These are phyloP conservation scores for Arctium minus DNA, from an alignment of 129 eudicot species.

Conservation along the genomic window DNA sequence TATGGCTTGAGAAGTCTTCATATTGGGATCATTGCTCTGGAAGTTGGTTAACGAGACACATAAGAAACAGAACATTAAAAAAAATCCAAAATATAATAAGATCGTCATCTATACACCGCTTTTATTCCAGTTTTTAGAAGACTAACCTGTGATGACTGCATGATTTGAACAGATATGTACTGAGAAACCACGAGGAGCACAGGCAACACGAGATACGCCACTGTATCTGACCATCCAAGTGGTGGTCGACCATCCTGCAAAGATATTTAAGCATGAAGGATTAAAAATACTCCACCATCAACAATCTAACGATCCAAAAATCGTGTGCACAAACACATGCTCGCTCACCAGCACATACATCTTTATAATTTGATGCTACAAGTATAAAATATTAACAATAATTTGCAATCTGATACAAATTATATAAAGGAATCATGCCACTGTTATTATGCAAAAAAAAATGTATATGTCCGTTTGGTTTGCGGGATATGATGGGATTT, in stretches of 20 bases:
- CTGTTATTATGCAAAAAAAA: no score
- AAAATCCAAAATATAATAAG: not conserved
- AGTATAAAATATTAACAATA: no score
- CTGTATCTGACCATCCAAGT: constrained; percentile 94
- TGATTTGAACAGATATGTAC: constrained; percentile 78
- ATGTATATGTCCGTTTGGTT: not conserved
- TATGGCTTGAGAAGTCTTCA: constrained; percentile 85
- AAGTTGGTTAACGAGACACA: constrained; percentile 8
- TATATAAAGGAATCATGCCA: no score
- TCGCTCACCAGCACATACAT: no score
- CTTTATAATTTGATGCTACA: no score
- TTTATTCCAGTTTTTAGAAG: not conserved
- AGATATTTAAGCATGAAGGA: constrained; percentile 8
- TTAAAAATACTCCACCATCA: not conserved
- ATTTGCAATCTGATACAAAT: no score
- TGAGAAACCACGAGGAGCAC: constrained; percentile 71
- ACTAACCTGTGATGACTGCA: constrained; percentile 83
- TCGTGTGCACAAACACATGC: no score
- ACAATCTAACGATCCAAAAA: no score
- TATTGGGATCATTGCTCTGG: constrained; percentile 82
- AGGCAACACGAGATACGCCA: constrained; percentile 92
- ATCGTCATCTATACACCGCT: not conserved
- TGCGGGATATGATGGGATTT: not conserved
- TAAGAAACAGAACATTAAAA: not conserved
- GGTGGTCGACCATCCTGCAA: constrained; percentile 94